Percentiles rank a stretch among this genome's conserved stretches.
Conservation (phyloP, 805 yeast species). For the Candida jianshihensis region DNA sequence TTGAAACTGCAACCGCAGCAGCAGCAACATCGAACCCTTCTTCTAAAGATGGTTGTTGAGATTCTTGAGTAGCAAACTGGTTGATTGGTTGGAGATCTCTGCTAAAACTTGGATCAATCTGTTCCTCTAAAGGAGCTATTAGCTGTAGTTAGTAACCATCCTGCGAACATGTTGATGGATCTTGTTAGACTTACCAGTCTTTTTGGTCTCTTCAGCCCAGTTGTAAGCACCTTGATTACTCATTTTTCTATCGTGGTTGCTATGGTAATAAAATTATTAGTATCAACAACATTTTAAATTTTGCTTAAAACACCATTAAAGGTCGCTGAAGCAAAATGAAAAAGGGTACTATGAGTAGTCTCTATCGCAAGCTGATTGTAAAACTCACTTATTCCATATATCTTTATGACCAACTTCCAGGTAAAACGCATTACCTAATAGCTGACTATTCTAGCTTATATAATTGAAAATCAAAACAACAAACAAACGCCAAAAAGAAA, state of each 20-base stretch:
- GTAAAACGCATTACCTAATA: constrained; percentile 10
- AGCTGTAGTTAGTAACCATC: constrained; percentile 10
- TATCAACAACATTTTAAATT: too few species aligned
- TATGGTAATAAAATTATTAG: too few species aligned
- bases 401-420: not conserved
- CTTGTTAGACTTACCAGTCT: constrained; percentile 13
- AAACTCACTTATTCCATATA: too few species aligned
- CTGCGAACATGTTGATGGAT: not conserved
- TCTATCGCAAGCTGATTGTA: too few species aligned
- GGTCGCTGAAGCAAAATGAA: not conserved
- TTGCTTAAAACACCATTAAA: too few species aligned
- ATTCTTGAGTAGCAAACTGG: constrained; percentile 9
- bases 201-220: constrained; percentile 13
- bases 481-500: not conserved
- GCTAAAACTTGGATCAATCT: constrained; percentile 25
- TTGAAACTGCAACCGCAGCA: constrained; percentile 28
- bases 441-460: constrained; percentile 6
- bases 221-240: too few species aligned
- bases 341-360: not conserved
- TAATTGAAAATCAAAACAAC: constrained; percentile 8
- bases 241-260: too few species aligned
- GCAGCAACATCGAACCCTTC: constrained; percentile 28
- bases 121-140: constrained; percentile 16
- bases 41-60: constrained; percentile 7
- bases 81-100: constrained; percentile 15